phyloP scores from a whole-genome alignment of 306 rosid species.

The Ammopiptanthus mongolicus region DNA sequence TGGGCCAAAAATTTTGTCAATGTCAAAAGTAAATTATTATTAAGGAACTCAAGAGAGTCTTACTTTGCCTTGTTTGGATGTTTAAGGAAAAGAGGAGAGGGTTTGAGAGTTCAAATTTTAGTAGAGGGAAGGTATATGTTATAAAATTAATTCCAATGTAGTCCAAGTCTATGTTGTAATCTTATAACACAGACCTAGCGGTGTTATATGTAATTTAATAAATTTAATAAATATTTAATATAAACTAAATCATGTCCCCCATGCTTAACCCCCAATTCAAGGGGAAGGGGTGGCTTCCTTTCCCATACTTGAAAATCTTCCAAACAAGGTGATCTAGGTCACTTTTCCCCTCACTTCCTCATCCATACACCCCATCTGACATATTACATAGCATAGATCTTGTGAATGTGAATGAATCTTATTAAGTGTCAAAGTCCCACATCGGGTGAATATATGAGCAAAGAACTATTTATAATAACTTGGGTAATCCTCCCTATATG shows the following conservation, averaged over 20 bases:
- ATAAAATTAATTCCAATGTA: neutral
- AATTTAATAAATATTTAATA: neutral
- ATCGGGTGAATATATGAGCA: no score
- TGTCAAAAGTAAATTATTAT: neutral
- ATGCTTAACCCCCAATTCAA: neutral
- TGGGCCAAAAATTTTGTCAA: neutral
- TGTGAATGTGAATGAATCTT: no score
- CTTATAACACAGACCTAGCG: neutral
- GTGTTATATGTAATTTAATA: neutral
- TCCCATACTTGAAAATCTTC: neutral
- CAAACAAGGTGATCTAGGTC: neutral
- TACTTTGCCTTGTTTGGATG: neutral
- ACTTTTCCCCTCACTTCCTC: neutral
- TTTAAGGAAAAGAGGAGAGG: neutral
- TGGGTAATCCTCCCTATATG: no score
- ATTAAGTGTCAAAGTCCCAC: no score
- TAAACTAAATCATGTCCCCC: neutral
- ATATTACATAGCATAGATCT: neutral
- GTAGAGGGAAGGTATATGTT: neutral
- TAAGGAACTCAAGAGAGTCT: neutral
- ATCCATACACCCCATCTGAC: neutral
- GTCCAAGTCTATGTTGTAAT: neutral
- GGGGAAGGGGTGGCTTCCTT: neutral
- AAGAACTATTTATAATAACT: no score
- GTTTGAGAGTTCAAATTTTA: neutral